Evolutionary conservation across 2,329 filamentous ascomycete genomes (phyloP).

Genomic region (Neodidymelliopsis sp.): DNA sequence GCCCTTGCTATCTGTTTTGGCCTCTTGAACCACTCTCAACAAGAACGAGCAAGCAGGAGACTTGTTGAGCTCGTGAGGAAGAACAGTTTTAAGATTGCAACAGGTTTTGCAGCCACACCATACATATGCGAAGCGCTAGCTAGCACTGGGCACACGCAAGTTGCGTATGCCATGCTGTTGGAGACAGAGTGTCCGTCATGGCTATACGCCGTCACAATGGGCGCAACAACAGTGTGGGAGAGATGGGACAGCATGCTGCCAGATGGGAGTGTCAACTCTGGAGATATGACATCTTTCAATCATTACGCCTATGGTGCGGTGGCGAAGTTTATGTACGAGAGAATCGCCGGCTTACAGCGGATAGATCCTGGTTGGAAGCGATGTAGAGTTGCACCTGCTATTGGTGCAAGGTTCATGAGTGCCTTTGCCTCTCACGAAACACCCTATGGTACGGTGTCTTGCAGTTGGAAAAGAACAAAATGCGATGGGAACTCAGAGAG

Average conservation of each 20-base stretch:
- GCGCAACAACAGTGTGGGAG: constrained; percentile 60
- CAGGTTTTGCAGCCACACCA: constrained; percentile 23
- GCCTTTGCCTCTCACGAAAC: neutral
- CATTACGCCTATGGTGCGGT: constrained; percentile 49
- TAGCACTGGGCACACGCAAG: constrained; percentile 18
- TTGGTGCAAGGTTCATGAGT: neutral
- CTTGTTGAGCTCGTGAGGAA: neutral
- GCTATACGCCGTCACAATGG: constrained; percentile 57
- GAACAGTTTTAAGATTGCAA: constrained; percentile 16
- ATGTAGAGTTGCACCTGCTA: neutral
- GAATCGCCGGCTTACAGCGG: neutral
- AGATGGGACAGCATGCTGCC: constrained; percentile 59
- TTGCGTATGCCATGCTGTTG: constrained; percentile 37
- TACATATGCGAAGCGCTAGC: constrained; percentile 12
- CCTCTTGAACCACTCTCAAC: neutral
- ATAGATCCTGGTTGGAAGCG: neutral
- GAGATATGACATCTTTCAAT: constrained; percentile 53
- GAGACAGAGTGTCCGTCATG: constrained; percentile 55
- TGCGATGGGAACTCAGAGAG: too few relatives aligned
- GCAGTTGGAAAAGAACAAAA: too few relatives aligned
- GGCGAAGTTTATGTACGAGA: constrained; percentile 51
- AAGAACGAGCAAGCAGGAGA: neutral
- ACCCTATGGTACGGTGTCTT: neutral
- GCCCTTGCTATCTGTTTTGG: neutral
- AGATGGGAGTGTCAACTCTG: constrained; percentile 54